A percentile compares a stretch with the other conserved stretches of the same genome.
Evolutionary conservation across 768 basidiomycete genomes (phyloP).

Genomic region (Serendipita vermifera): DNA sequence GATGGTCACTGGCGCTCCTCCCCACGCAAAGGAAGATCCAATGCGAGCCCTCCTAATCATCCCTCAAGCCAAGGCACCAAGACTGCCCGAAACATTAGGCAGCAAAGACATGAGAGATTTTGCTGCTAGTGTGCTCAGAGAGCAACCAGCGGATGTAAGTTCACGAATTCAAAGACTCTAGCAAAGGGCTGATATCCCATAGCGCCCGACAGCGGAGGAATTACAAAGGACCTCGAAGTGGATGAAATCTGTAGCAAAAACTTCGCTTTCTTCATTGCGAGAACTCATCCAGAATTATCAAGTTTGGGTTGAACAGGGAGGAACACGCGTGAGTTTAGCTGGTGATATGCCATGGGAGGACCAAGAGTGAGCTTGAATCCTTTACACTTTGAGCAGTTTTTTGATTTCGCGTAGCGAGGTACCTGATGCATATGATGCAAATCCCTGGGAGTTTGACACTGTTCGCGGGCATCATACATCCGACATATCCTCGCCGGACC

Average conservation of each 20-base stretch:
- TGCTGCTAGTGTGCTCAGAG: constrained; percentile 65
- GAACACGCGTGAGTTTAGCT: constrained; percentile 63
- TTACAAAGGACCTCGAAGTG: constrained; percentile 67
- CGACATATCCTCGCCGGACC: constrained; percentile 1
- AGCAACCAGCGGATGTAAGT: constrained; percentile 64
- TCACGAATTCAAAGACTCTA: neutral
- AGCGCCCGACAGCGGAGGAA: constrained; percentile 87
- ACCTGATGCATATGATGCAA: constrained; percentile 17
- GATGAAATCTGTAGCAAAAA: constrained; percentile 67
- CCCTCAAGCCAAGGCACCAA: constrained; percentile 69
- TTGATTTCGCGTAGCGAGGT: neutral
- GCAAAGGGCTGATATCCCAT: constrained; percentile 3
- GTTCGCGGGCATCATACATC: constrained; percentile 34
- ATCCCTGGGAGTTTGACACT: constrained; percentile 68
- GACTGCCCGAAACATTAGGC: constrained; percentile 63
- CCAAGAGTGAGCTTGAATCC: constrained; percentile 37
- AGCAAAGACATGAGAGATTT: constrained; percentile 83
- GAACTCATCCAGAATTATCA: constrained; percentile 75
- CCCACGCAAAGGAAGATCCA: constrained; percentile 77
- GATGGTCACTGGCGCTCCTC: constrained; percentile 93
- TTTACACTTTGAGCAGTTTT: constrained; percentile 30
- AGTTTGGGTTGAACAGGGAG: constrained; percentile 51
- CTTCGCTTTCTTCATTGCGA: constrained; percentile 51
- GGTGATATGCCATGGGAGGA: constrained; percentile 61
- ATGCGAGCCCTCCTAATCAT: constrained; percentile 83